Base-by-base conservation (phyloP, 306 rosid species). In the Vachellia pachyceras region DNA sequence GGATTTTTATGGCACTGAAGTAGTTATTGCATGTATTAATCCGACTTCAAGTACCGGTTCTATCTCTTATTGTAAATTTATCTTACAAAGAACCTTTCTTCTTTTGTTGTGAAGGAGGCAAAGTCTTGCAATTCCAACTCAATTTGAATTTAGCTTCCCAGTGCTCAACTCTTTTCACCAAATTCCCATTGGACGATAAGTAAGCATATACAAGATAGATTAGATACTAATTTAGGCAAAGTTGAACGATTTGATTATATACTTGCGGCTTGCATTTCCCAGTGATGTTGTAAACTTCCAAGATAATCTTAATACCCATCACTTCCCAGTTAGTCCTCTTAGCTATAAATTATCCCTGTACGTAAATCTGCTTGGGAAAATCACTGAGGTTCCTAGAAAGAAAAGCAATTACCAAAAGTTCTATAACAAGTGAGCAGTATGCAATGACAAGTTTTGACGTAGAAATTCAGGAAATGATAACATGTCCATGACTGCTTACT, bases 221-320 rank as follows among this genome's bases (percentile, higher is more conserved):
- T 13, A 50, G 58, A 17, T 50, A 6, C 58, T 50, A 50, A 2
- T 50, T 50, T 18, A 6, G 84, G 91, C 97, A 95, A 77, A 87
- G 14, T 97, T 95, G 66, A 93, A 84, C 77, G 89, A 47, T 80
- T 93, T 86, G 80, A 83, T 83, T 46, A 93, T 80, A 84, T 93
- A 90, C 88, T 88, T 87, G 83, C 86, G 92, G 88, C 99, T 90
- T 68, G 91, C 82, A 87, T 90, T 88, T 50, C 97, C 99, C 15
- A 90, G 83, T 49, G 60, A 83, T 76, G 76, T 84, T 73, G 92
- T 82, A 91, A 54, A 54, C 87, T 42, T 88, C 94, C 36, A 87
- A 69, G 84, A 89, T 84, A 37, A 40, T 75, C 75, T 69, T 82
- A 23, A 83, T 81, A 73, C 70, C 82, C 65, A 2, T 2, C 86